Evolutionary conservation across 2,329 filamentous ascomycete genomes (phyloP), one percentile per base, ranked within the genome.

Genomic region (Diaporthe sp.): DNA sequence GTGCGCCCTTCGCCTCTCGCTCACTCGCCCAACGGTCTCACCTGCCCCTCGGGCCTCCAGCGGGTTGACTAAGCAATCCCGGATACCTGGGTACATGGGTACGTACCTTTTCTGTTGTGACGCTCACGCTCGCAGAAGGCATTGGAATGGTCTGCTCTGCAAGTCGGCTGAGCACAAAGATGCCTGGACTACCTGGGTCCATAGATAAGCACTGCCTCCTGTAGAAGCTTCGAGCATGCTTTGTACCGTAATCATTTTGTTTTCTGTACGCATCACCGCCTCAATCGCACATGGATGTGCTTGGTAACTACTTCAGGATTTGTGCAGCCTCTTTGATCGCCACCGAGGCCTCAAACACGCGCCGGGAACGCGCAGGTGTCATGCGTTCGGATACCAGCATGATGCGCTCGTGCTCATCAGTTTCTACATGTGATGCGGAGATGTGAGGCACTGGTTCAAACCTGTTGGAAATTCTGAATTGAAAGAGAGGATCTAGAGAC

Each of bases 251-350:
- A 68, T 17, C 17, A 17, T 27, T 27, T 27, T 39, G 22, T 27
- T 17, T 19, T 13, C 15, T 15, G 32, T 13, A 39, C 13, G 50
- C 15, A 27, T 53, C 63, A 68, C 63, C 53, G 63, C 63, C 63
- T 68, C 44, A 8, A 22, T 39, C 22, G 10, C 44, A 53, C 44
- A 53, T 53, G 63, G 44, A 51, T 39, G 9, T 27, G 63, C 47
- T 37, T 53, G 63, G 15, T n/a, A 7, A 47, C 15, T 8, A n/a
- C 13, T 8, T 53, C 32, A 32, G 63, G 30, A 68, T 68, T 51
- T 51, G 63, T 68, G 63, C 63, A 51, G 47, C 63, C 63, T 66
- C 63, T 37, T 47, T 19, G 44, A 39, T 68, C 63, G 63, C 63
- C 63, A 53, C 63, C 39, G 47, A 68, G 63, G 63, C 63, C 63